A percentile compares a stretch with the other conserved stretches of the same genome.
phyloP scores from a whole-genome alignment of 1,284 basidiomycete species.

The Sanghuangporus baumii region DNA sequence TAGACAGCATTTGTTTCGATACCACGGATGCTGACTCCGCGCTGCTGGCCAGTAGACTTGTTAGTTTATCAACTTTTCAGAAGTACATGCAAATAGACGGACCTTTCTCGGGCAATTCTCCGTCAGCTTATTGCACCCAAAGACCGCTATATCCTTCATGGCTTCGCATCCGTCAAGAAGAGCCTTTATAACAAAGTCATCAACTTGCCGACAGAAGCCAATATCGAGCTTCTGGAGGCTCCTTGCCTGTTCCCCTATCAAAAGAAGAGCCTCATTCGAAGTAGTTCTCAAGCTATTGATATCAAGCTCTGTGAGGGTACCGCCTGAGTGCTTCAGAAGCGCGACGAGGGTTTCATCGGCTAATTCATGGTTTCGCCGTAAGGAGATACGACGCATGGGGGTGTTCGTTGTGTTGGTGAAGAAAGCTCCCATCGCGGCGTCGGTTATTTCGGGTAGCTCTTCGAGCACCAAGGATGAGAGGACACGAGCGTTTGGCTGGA shows the following conservation, averaged over 20 bases:
- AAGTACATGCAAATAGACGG: constrained; percentile 12
- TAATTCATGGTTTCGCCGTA: constrained; percentile 61
- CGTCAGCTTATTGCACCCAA: constrained; percentile 42
- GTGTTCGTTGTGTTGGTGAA: constrained; percentile 47
- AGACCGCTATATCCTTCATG: constrained; percentile 22
- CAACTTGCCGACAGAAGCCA: constrained; percentile 82
- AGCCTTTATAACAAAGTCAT: constrained; percentile 78
- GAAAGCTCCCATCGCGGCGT: constrained; percentile 62
- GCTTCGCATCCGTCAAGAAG: constrained; percentile 49
- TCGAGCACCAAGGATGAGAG: constrained; percentile 58
- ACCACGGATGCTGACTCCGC: constrained; percentile 18
- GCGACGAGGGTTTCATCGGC: constrained; percentile 54
- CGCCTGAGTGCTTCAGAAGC: constrained; percentile 68
- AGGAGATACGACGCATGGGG: constrained; percentile 46
- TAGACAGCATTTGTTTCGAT: constrained; percentile 16
- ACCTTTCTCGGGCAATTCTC: constrained; percentile 52
- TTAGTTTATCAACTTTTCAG: neutral
- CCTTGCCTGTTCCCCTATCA: constrained; percentile 42
- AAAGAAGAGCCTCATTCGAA: constrained; percentile 48
- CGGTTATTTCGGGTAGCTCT: constrained; percentile 58
- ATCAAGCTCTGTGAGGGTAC: constrained; percentile 54
- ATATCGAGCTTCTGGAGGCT: constrained; percentile 68
- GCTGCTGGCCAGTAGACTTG: neutral
- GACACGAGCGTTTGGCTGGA: constrained; percentile 46
- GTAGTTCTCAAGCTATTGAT: constrained; percentile 76